Base-by-base conservation (phyloP, 306 rosid species). In the Canavalia gladiata region DNA sequence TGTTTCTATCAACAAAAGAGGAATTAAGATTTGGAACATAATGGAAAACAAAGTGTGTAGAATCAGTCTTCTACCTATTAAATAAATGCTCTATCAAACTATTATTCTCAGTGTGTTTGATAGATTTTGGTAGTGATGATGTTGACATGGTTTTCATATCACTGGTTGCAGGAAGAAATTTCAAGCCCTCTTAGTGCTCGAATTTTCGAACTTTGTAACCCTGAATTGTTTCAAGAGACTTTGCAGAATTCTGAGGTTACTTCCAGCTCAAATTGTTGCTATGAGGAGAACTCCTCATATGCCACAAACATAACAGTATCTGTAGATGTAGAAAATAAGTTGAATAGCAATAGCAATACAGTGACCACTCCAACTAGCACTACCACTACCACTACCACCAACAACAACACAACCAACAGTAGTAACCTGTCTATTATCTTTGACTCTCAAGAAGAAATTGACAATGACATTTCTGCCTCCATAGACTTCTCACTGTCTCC, bases 381-480 rank as follows among this genome's bases (percentile, higher is more conserved):
- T 46, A 79, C 70, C 72, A 66, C 69, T 45, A 70, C 35, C 64
- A 79, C 70, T 68, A 66, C 69, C 50, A 70, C 35, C 64, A 85
- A 35, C 64, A 68, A 66, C 59, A 76, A 83, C 50, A 78, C 81
- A 67, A 80, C 82, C 87, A 85, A 81, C 55, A 72, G 84, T 45
- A 86, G 86, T 58, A 86, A 89, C 25, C 83, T 90, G 34, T 81
- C 97, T 49, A 82, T 85, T 41, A 84, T 91, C 82, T 95, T 93
- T 76, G 94, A 93, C 67, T 84, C 97, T 4, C 95, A 82, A 67
- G 97, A 95, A 46, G 98, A 92, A 11, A 81, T 90, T 10, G 97
- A 95, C 82, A 92, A 90, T 82, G 95, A 91, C 80, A 91, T 95
- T 30, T 93, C 99, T 12, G 97, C 95, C 55, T 95, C 97, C 68